Evolutionary conservation across 371 early-diverging fungal genomes (phyloP).

Genomic region (Blakeslea trispora): DNA sequence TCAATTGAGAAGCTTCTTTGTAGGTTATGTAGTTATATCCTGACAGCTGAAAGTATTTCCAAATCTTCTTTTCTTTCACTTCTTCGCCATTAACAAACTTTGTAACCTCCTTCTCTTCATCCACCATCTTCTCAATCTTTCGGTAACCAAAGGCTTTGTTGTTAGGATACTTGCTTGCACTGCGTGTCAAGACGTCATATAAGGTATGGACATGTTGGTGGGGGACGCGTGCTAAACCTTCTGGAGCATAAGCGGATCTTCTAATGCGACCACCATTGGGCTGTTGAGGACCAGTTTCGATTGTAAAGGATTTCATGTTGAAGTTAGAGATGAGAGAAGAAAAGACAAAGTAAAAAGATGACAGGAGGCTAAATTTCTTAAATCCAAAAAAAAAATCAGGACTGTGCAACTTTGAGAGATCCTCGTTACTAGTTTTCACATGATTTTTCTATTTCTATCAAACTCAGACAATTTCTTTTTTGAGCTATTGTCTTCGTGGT

Average conservation of each 20-base stretch:
- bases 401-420: not conserved
- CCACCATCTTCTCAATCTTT: conserved; percentile 59
- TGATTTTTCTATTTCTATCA: not conserved
- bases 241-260: conserved; percentile 50
- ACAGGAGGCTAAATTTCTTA: not conserved
- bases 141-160: conserved; percentile 70
- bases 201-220: conserved; percentile 61
- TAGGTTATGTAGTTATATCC: conserved; percentile 70
- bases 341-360: not conserved
- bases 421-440: not conserved
- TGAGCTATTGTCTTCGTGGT: no score
- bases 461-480: not conserved
- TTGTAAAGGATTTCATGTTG: conserved; percentile 31
- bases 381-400: not conserved
- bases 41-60: conserved; percentile 78
- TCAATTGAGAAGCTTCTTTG: conserved; percentile 54
- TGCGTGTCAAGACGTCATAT: conserved; percentile 64
- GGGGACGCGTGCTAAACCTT: conserved; percentile 53
- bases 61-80: conserved; percentile 72
- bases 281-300: conserved; percentile 53
- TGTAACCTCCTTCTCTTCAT: conserved; percentile 77
- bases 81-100: conserved; percentile 68
- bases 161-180: conserved; percentile 46
- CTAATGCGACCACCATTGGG: conserved; percentile 56
- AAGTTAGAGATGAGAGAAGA: not conserved